Evolutionary conservation across 2,329 filamentous ascomycete species (phyloP).

Genomic region (Hypoxylon sp.): DNA sequence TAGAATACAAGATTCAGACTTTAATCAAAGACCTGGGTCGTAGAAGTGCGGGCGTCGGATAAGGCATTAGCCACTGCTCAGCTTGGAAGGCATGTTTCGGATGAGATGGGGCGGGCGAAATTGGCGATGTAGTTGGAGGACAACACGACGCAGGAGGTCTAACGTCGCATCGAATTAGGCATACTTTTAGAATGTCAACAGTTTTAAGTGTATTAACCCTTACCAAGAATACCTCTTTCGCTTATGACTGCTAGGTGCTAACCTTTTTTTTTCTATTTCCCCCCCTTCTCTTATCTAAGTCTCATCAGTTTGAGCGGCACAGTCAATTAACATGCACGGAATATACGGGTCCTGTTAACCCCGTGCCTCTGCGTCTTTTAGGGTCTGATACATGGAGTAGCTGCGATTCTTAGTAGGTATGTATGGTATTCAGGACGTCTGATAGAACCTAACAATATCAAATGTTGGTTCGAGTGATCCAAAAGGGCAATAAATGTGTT

Average conservation of each 20-base stretch:
- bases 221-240: slow-evolving; percentile 31
- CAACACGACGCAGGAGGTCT: slow-evolving; percentile 35
- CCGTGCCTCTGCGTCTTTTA: slow-evolving; percentile 24
- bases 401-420: slow-evolving; percentile 19
- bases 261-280: slow-evolving; percentile 19
- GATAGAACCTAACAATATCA: slow-evolving; percentile 26
- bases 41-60: slow-evolving; percentile 37
- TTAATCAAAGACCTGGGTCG: slow-evolving; percentile 30
- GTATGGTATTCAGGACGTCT: slow-evolving; percentile 17
- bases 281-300: slow-evolving; percentile 15
- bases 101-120: slow-evolving; percentile 36
- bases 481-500: slow-evolving; percentile 30
- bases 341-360: slow-evolving; percentile 18
- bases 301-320: slow-evolving; percentile 28
- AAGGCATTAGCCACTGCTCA: slow-evolving; percentile 39
- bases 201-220: slow-evolving; percentile 29
- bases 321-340: slow-evolving; percentile 18
- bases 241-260: slow-evolving; percentile 20
- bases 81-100: slow-evolving; percentile 41
- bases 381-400: slow-evolving; percentile 23
- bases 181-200: slow-evolving; percentile 31
- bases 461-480: slow-evolving; percentile 33
- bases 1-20: slow-evolving; percentile 38
- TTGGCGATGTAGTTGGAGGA: slow-evolving; percentile 29
- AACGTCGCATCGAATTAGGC: slow-evolving; percentile 39